phyloP scores from a whole-genome alignment of 2,329 filamentous ascomycete genomes.

The Coleophoma eucalyptorum region DNA sequence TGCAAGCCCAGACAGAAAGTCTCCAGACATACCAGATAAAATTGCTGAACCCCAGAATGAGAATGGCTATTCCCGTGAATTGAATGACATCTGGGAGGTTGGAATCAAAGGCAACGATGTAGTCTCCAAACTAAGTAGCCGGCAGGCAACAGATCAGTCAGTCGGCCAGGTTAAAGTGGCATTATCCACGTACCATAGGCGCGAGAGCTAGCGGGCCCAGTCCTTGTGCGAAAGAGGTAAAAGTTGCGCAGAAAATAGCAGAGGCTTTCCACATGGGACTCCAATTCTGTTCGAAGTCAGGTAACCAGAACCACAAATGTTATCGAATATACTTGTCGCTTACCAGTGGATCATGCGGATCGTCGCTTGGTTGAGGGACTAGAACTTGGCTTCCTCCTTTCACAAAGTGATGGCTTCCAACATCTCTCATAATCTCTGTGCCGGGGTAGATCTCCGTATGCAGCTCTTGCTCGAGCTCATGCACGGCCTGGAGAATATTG shows the following conservation, averaged over 20 bases:
- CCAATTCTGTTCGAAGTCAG: constrained; percentile 33
- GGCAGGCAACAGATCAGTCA: neutral
- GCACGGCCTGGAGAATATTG: constrained; percentile 11
- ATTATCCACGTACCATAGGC: neutral
- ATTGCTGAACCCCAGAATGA: constrained; percentile 45
- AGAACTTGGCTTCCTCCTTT: constrained; percentile 45
- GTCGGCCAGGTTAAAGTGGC: neutral
- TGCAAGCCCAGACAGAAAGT: neutral
- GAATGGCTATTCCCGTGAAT: constrained; percentile 43
- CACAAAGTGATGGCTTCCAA: constrained; percentile 60
- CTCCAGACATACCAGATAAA: constrained; percentile 38
- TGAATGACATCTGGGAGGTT: constrained; percentile 46
- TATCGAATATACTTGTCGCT: neutral
- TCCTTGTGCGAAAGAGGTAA: constrained; percentile 38
- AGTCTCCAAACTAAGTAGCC: constrained; percentile 42
- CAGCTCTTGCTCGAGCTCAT: constrained; percentile 23
- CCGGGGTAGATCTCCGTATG: constrained; percentile 26
- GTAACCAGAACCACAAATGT: neutral
- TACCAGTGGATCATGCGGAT: constrained; percentile 42
- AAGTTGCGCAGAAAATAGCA: constrained; percentile 26
- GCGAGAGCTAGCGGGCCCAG: constrained; percentile 37
- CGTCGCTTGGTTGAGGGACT: constrained; percentile 42
- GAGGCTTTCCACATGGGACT: constrained; percentile 39
- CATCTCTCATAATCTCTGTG: constrained; percentile 41
- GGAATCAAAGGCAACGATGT: constrained; percentile 51